A percentile compares a stretch with the other conserved stretches of the same genome.
Evolutionary conservation across 257 asterid genomes (phyloP).

Genomic region (Nicotiana noctiflora): DNA sequence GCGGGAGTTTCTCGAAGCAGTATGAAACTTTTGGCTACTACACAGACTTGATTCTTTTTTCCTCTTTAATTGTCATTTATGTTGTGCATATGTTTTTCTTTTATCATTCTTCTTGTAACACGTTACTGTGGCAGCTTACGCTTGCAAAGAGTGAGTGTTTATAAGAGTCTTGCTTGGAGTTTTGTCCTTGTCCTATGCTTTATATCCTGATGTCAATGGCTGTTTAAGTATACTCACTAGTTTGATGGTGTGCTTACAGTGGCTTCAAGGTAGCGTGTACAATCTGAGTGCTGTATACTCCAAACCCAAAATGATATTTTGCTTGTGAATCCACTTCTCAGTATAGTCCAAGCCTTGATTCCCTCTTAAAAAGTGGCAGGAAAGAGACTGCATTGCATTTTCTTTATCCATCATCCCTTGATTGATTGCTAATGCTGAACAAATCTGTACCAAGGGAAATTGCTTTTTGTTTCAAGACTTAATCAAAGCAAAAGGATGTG

Average conservation of each 20-base stretch:
- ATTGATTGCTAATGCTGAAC: neutral
- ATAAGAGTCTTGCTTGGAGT: neutral
- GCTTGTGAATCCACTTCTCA: neutral
- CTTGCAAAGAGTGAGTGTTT: neutral
- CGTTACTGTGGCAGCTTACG: neutral
- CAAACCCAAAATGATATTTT: neutral
- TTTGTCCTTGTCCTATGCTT: neutral
- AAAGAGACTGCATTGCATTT: neutral
- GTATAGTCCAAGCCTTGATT: neutral
- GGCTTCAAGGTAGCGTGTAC: neutral
- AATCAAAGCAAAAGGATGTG: neutral
- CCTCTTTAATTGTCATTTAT: neutral
- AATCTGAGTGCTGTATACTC: conserved; percentile 1
- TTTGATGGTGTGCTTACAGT: neutral
- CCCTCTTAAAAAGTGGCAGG: neutral
- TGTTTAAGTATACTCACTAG: neutral
- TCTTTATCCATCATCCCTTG: neutral
- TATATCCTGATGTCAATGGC: neutral
- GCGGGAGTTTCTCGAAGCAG: conserved; percentile 87
- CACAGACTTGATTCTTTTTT: neutral
- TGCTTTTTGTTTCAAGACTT: neutral
- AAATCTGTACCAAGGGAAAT: neutral
- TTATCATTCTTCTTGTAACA: neutral
- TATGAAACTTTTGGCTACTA: conserved; percentile 24
- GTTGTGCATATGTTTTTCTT: neutral